Evolutionary conservation across 768 basidiomycete genomes (phyloP), one percentile per base, ranked within the genome.

Genomic region (Glaciozyma antarctica): DNA sequence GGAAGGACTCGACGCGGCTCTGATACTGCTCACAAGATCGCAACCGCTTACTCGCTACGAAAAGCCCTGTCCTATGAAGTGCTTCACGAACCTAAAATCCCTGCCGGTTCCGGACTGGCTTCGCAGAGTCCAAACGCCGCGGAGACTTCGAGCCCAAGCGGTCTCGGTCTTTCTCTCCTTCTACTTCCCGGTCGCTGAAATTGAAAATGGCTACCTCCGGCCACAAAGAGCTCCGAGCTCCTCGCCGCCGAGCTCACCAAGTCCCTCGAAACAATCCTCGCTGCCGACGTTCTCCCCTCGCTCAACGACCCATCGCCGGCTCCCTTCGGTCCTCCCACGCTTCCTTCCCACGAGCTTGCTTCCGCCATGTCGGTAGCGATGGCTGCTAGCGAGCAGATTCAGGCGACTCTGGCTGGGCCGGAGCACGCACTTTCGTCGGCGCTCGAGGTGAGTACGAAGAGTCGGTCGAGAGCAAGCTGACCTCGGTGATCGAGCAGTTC

Each of bases 401-500:
- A 28, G 15, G 52, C 52, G 24, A n/a, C 28, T 26, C 52, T 53
- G 1, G 26, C 7, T 1, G 52, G 52, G 10, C 26, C 52, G 17
- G 10, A 16, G 10, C 28, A 28, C 52, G 28, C 26, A 4, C 9
- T 53, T 6, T 9, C 12, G 24, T 17, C 28, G 12, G 52, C 30
- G 7, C 12, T 53, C 52, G 19, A 17, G 24, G 24, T 53, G 26
- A 17, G 52, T 28, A 9, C 52, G 12, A 28, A 16, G 52, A 4
- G 9, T 5, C 4, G 15, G 8, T 28, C 2, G 13, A 2, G 26
- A 4, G 15, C 2, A 55, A 34, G 34, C 34, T 34, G 34, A 34
- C 81, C 82, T 72, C 78, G 79, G 10, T 72, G 78, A 60, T 49
- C 34, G 9, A 5, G 19, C 62, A 76, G 75, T 69, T 58, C n/a